Percentiles rank a stretch among this genome's conserved stretches.
Evolutionary conservation across 2,329 filamentous ascomycete genomes (phyloP).

Genomic region (Aspergillus jensenii): DNA sequence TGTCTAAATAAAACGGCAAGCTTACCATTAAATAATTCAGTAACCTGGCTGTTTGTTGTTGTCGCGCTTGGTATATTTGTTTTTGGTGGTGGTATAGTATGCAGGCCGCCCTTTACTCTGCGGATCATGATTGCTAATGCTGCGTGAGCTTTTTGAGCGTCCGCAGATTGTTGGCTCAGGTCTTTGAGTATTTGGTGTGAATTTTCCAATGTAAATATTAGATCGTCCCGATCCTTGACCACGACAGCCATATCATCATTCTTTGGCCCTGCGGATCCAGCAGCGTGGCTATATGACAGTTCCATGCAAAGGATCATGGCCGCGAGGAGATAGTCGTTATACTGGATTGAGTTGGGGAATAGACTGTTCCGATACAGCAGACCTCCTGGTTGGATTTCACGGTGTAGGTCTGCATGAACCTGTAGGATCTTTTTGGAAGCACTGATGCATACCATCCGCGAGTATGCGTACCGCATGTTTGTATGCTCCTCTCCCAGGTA

Average conservation of each 20-base stretch:
- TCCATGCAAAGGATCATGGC: slow-evolving; percentile 60
- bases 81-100: slow-evolving; percentile 4
- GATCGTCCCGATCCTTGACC: slow-evolving; percentile 21
- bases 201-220: slow-evolving; percentile 25
- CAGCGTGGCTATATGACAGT: slow-evolving; percentile 23
- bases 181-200: slow-evolving; percentile 30
- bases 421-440: slow-evolving; percentile 51
- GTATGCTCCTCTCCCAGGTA: slow-evolving; percentile 45
- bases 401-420: slow-evolving; percentile 51
- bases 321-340: slow-evolving; percentile 63
- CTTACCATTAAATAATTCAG: not conserved
- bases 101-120: slow-evolving; percentile 16
- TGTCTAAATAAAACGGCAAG: not conserved
- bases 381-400: slow-evolving; percentile 55
- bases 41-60: not conserved
- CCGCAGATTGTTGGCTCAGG: slow-evolving; percentile 22
- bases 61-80: not conserved
- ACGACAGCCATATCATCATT: slow-evolving; percentile 15
- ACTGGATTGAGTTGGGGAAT: slow-evolving; percentile 58
- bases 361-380: slow-evolving; percentile 54
- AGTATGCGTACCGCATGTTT: slow-evolving; percentile 42
- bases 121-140: slow-evolving; percentile 31
- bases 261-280: slow-evolving; percentile 1
- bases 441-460: slow-evolving; percentile 47
- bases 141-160: slow-evolving; percentile 28